Base-by-base conservation (phyloP, 78 protist genomes). In the Dictyostelium intermedium region DNA sequence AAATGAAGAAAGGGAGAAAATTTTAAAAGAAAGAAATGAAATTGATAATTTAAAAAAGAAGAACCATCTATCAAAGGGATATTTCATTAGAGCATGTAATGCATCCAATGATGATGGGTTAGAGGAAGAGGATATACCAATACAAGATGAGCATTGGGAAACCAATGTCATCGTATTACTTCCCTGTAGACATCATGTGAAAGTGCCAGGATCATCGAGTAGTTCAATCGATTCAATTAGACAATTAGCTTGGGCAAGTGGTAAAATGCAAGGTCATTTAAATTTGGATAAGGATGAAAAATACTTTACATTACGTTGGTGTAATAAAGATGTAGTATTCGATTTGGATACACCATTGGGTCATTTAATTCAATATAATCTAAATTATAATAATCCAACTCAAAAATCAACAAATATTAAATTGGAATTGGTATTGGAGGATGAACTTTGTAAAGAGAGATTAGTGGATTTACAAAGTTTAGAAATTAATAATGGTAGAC, bases 231-330 rank as follows among this genome's bases (percentile, higher is more conserved):
- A 89, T 0, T 89, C 93, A 43, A 89, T 89, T 32, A 25, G 84
- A 35, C 85, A 79, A 10, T 45, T 89, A 27, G 85, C 86, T 13
- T 89, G 79, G 76, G 93, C 93, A 27, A 80, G 82, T 47, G 93
- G 81, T 25, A 89, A 89, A 73, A 80, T 89, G 87, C 93, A 89
- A 80, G 93, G 93, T 34, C 93, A 89, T 66, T 9, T 72, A 13
- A 70, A 70, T 70, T 63, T 89, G 8, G 76, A 53, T 4, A 78
- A 79, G 5, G 86, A 89, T 25, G 63, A 63, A 5, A 50, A 53
- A 23, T 34, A 18, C 6, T 89, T 79, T 66, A 53, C 84, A 34
- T 69, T 89, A 6, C 27, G 53, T 23, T 79, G 74, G 82, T 47
- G 84, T 53, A 78, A 76, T 39, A 43, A 63, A 5, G 93, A 89